Evolutionary conservation across 1,284 basidiomycete species (phyloP).

Genomic region (Inonotus obliquus): DNA sequence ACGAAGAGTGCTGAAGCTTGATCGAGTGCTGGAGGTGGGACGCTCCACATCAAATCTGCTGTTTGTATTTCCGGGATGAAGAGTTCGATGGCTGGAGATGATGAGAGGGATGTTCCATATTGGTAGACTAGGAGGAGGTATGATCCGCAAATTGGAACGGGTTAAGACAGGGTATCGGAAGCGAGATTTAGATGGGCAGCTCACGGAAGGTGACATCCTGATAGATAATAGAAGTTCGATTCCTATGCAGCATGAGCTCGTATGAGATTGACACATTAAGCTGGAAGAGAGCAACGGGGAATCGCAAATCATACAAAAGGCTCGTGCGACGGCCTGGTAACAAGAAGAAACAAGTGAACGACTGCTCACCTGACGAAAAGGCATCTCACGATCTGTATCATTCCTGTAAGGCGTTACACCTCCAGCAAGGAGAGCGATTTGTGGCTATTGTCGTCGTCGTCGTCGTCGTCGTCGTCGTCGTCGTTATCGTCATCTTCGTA

Average conservation of each 20-base stretch:
- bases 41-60: constrained; percentile 79
- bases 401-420: constrained; percentile 62
- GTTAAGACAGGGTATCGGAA: not conserved
- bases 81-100: constrained; percentile 50
- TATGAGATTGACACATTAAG: not conserved
- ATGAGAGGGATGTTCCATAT: constrained; percentile 41
- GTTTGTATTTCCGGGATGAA: constrained; percentile 73
- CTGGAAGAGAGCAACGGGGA: not conserved
- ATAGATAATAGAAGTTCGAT: constrained; percentile 86
- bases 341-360: not conserved
- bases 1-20: constrained; percentile 46
- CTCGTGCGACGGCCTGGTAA: not conserved
- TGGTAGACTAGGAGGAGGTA: constrained; percentile 63
- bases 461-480: constrained; percentile 34
- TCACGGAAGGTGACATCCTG: constrained; percentile 71
- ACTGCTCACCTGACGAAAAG: constrained; percentile 51
- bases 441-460: constrained; percentile 40
- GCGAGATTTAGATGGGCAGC: not conserved
- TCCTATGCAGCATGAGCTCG: constrained; percentile 39
- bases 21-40: constrained; percentile 71
- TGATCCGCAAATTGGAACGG: constrained; percentile 31
- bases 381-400: constrained; percentile 85
- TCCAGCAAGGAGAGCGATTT: constrained; percentile 59
- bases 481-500: constrained; percentile 35
- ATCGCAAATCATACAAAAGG: not conserved